Evolutionary conservation across 345 rosid genomes (phyloP), one percentile per base, ranked within the genome.

Genomic region (Salix viminalis): DNA sequence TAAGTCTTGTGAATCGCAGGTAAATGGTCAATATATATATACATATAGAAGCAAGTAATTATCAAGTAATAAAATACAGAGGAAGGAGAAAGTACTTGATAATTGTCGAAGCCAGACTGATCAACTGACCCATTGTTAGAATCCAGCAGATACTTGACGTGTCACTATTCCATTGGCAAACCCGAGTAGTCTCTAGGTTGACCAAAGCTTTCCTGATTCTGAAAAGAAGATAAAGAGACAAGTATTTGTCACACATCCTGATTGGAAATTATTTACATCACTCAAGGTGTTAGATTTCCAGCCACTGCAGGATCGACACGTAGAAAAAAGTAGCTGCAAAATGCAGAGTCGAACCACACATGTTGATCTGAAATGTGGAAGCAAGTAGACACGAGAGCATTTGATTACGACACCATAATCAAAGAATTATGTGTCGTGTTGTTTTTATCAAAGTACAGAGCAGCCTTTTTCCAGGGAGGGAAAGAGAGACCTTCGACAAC

Each of bases 81-180:
- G 54, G n/a, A 23, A 28, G 73, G 73, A 11, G 39, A 64, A 28
- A 65, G 72, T 24, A 65, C 72, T 62, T 42, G 66, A 66, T 23
- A 7, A 64, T 28, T 64, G 5, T 15, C 34, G 1, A 6, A 65
- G 56, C 11, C 36, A 41, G 58, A 18, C 69, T 73, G 62, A 73
- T 15, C 44, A 14, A 21, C 72, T 73, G 72, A 52, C 77, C 11
- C 69, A 34, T 7, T 2, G 46, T 34, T n/a, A 64, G 60, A 60
- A 42, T 36, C 61, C 68, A 48, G 24, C 75, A 19, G 37, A 36
- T 54, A 74, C 19, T 2, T 34, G 62, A 75, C 78, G 82, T 74
- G 82, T 79, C 82, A 37, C 36, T n/a, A 79, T 48, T 26, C 13
- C 2, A 79, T 79, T 79, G 42, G 82, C 71, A 39, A n/a, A 0